Evolutionary conservation across 768 basidiomycete species (phyloP).

Genomic region (Mycena albidolilacea): DNA sequence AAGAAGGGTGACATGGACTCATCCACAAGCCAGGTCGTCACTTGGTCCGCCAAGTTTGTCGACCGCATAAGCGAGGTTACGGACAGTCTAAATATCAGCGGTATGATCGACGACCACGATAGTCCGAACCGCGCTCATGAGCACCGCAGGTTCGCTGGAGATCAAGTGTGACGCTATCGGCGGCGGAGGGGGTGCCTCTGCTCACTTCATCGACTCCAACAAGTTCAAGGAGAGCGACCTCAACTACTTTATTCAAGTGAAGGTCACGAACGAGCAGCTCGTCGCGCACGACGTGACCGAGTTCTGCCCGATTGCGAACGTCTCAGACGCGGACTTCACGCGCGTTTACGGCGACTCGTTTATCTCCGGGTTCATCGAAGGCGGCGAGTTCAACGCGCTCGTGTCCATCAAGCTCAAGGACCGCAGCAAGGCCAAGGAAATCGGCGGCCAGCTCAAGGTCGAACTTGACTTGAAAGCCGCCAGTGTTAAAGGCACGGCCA

Average conservation of each 20-base stretch:
- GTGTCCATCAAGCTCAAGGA: conserved; percentile 30
- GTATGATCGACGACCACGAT: conserved; percentile 10
- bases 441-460: conserved; percentile 1
- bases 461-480: neutral
- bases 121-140: neutral
- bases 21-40: conserved; percentile 13
- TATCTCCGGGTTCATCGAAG: conserved; percentile 25
- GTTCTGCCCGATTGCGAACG: conserved; percentile 5
- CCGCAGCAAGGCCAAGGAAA: conserved; percentile 7
- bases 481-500: neutral
- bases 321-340: conserved; percentile 9
- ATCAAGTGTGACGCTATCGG: too few relatives aligned
- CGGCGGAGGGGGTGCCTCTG: neutral
- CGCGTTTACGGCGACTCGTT: conserved; percentile 30
- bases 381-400: conserved; percentile 27
- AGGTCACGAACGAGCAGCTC: conserved; percentile 21
- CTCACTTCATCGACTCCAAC: conserved; percentile 18
- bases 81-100: neutral
- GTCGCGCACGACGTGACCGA: conserved; percentile 6
- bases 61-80: neutral
- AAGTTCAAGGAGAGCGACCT: conserved; percentile 28
- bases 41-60: conserved; percentile 18
- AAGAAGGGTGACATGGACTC: conserved; percentile 5
- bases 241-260: conserved; percentile 29
- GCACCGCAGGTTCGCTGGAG: neutral